These are phyloP conservation scores for Gymnopilus dilepis DNA, from an alignment of 768 basidiomycete genomes.

Conservation along the genomic window DNA sequence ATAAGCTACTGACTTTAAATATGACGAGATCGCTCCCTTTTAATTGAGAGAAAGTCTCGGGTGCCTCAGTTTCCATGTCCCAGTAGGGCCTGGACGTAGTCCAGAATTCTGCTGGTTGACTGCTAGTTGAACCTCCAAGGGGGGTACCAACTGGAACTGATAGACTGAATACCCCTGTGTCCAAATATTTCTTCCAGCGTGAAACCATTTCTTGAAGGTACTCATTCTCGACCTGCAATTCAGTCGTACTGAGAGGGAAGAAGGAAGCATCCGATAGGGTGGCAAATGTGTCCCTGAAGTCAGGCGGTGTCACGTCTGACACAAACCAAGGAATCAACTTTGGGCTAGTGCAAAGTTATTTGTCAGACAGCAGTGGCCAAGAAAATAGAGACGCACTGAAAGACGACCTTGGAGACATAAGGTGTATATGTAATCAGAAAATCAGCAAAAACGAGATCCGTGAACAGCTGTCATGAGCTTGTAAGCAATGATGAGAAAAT, in stretches of 20 bases:
- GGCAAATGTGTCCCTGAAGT: constrained; percentile 68
- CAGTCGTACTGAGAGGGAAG: constrained; percentile 44
- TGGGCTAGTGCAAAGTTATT: constrained; percentile 54
- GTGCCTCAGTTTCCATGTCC: constrained; percentile 64
- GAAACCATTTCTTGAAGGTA: constrained; percentile 63
- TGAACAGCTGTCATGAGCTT: constrained; percentile 69
- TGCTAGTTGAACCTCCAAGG: constrained; percentile 46
- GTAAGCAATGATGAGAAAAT: neutral
- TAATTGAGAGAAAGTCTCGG: constrained; percentile 55
- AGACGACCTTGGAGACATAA: constrained; percentile 79
- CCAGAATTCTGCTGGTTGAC: constrained; percentile 62
- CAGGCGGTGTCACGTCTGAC: constrained; percentile 88
- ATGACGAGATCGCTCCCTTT: constrained; percentile 70
- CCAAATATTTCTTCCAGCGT: constrained; percentile 79
- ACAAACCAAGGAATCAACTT: constrained; percentile 98
- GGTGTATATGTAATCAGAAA: constrained; percentile 92
- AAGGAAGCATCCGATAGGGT: constrained; percentile 70
- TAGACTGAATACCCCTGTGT: constrained; percentile 70
- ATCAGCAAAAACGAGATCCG: constrained; percentile 91
- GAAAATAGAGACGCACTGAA: constrained; percentile 68
- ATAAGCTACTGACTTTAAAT: constrained; percentile 69
- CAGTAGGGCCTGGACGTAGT: constrained; percentile 78
- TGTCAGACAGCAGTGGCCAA: neutral
- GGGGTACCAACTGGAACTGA: constrained; percentile 67
- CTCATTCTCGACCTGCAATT: constrained; percentile 23